Conservation (phyloP, 495 filamentous ascomycete species). For the Lepidopterella palustris region DNA sequence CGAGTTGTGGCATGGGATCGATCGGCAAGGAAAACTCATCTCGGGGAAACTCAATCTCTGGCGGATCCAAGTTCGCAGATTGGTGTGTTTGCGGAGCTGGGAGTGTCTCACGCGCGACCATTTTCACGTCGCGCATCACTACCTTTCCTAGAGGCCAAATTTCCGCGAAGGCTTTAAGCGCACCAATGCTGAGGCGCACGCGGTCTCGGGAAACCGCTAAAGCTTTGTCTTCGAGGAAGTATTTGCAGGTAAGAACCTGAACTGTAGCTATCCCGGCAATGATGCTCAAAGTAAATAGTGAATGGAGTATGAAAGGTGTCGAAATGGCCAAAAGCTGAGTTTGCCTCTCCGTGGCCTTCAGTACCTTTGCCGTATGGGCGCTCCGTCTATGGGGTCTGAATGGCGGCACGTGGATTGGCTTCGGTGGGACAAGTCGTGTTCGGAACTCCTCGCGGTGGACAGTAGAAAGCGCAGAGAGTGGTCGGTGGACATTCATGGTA, state of each 20-base stretch:
- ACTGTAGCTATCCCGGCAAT: conserved; percentile 7
- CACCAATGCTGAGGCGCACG: conserved; percentile 21
- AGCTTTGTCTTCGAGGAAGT: conserved; percentile 17
- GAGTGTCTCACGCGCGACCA: conserved; percentile 13
- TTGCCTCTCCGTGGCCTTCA: conserved; percentile 19
- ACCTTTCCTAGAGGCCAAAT: conserved; percentile 17
- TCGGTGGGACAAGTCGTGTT: conserved; percentile 7
- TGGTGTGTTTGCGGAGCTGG: neutral
- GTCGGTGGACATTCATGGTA: conserved; percentile 16
- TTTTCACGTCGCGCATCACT: conserved; percentile 10
- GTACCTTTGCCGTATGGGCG: conserved; percentile 16
- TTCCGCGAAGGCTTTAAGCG: conserved; percentile 6
- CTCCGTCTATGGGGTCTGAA: neutral
- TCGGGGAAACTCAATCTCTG: conserved; percentile 13
- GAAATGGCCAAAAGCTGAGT: conserved; percentile 23
- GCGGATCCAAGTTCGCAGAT: neutral
- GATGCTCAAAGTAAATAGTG: conserved; percentile 9
- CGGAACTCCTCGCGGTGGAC: conserved; percentile 17
- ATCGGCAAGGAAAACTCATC: conserved; percentile 17
- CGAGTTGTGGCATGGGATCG: conserved; percentile 8
- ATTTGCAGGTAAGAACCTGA: conserved; percentile 21
- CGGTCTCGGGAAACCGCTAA: conserved; percentile 19
- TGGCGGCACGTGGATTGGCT: conserved; percentile 5
- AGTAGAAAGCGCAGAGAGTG: conserved; percentile 18
- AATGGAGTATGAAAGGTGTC: conserved; percentile 8